phyloP scores from a whole-genome alignment of 805 yeast genomes.

The Saccharomycopsis sp. region DNA sequence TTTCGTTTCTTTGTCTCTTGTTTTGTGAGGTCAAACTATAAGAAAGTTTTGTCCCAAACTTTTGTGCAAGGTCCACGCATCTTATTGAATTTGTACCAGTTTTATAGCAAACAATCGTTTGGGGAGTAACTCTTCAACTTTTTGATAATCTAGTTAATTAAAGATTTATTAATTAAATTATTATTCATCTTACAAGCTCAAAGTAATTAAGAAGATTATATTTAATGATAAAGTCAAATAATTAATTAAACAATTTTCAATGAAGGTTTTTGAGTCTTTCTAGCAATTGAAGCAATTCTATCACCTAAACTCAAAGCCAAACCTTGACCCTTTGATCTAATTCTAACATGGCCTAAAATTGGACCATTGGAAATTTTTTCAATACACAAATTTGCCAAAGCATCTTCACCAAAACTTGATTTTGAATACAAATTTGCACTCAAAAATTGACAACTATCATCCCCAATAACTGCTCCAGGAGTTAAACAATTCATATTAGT shows the following conservation, averaged over 20 bases:
- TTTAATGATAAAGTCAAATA: too few species aligned
- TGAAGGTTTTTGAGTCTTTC: constrained; percentile 27
- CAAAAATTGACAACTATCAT: constrained; percentile 71
- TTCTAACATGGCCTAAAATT: constrained; percentile 88
- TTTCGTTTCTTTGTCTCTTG: too few species aligned
- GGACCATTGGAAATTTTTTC: constrained; percentile 70
- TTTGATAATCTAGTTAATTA: too few species aligned
- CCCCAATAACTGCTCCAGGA: constrained; percentile 82
- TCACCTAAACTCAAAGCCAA: constrained; percentile 92
- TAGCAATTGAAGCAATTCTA: constrained; percentile 75
- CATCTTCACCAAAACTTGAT: constrained; percentile 95
- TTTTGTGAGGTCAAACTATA: too few species aligned
- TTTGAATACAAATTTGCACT: constrained; percentile 90
- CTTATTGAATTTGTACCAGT: too few species aligned
- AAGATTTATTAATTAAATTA: too few species aligned
- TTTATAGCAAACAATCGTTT: too few species aligned
- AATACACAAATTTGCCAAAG: constrained; percentile 88
- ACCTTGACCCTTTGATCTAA: constrained; percentile 96
- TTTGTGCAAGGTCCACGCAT: too few species aligned
- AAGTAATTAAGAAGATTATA: too few species aligned
- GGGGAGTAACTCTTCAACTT: too few species aligned
- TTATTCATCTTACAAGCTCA: too few species aligned
- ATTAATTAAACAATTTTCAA: constrained; percentile 8
- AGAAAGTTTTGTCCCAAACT: too few species aligned
- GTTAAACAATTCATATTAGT: constrained; percentile 94